Percentiles rank a stretch among this genome's conserved stretches.
Evolutionary conservation across 129 eudicot genomes (phyloP).

Genomic region (Mikania micrantha): DNA sequence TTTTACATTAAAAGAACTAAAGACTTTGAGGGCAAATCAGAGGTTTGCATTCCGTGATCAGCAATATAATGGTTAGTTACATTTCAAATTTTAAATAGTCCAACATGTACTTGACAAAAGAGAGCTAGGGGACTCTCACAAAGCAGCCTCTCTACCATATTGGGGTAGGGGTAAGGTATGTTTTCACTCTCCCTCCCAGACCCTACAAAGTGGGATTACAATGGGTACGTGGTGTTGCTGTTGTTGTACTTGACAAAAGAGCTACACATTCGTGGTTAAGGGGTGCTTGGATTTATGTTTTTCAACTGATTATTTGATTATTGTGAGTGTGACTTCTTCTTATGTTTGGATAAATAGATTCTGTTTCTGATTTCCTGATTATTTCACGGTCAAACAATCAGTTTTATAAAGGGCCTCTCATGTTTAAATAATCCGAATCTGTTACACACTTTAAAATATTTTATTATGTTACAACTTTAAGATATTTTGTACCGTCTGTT

Average conservation of each 20-base stretch:
- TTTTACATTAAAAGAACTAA: slow-evolving; percentile 75
- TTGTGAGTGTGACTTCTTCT: not conserved
- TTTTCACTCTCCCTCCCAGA: no score
- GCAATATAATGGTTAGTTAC: slow-evolving; percentile 72
- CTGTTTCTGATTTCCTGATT: not conserved
- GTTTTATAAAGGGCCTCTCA: no score
- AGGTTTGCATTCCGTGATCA: slow-evolving; percentile 75
- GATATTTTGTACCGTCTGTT: no score
- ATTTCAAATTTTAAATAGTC: not conserved
- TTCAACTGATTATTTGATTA: not conserved
- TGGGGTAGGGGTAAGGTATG: no score
- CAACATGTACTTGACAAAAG: not conserved
- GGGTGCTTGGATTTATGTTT: not conserved
- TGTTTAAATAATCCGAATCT: not conserved
- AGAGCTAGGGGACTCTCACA: no score
- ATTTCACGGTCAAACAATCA: not conserved
- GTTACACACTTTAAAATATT: not conserved
- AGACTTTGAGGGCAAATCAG: slow-evolving; percentile 65
- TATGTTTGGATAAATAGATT: not conserved
- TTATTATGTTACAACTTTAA: no score
- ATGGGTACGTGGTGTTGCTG: no score
- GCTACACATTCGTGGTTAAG: not conserved
- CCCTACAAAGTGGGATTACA: no score
- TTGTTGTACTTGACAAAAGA: no score
- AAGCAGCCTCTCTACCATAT: no score